These are phyloP conservation scores for Globisporangium nagaii DNA, from an alignment of 352 stramenopile genomes.

Conservation along the genomic window DNA sequence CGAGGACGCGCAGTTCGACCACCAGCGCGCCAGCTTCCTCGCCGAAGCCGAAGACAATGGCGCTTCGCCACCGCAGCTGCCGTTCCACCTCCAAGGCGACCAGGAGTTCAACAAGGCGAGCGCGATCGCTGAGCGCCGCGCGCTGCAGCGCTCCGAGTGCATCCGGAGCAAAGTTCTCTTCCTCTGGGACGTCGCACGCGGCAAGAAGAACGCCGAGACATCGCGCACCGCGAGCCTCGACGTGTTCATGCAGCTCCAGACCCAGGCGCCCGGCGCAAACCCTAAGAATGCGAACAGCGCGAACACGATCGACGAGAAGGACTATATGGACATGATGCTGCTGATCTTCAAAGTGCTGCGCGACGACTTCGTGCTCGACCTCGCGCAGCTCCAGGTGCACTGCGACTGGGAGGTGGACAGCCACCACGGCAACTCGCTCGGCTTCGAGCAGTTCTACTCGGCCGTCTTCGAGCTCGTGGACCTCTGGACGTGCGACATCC, in stretches of 20 bases:
- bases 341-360: constrained; percentile 76
- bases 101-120: constrained; percentile 57
- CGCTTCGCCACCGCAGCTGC: constrained; percentile 21
- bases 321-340: constrained; percentile 73
- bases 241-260: constrained; percentile 1
- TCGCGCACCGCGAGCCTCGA: constrained; percentile 1
- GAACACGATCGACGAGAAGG: constrained; percentile 39
- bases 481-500: constrained; percentile 75
- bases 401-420: constrained; percentile 81
- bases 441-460: constrained; percentile 58
- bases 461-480: constrained; percentile 77
- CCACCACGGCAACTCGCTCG: constrained; percentile 43
- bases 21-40: constrained; percentile 39
- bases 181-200: constrained; percentile 56
- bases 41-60: constrained; percentile 1
- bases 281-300: neutral
- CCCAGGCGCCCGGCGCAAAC: constrained; percentile 1
- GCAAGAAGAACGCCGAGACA: constrained; percentile 27
- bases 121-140: constrained; percentile 43
- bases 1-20: constrained; percentile 61
- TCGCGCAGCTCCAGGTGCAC: constrained; percentile 54
- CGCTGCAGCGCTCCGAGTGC: constrained; percentile 38
- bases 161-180: constrained; percentile 48
- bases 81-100: constrained; percentile 76
- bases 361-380: constrained; percentile 57